Evolutionary conservation across 148 eudicot genomes (phyloP), one percentile per base, ranked within the genome.

Genomic region (Tetragonia tetragonoides): DNA sequence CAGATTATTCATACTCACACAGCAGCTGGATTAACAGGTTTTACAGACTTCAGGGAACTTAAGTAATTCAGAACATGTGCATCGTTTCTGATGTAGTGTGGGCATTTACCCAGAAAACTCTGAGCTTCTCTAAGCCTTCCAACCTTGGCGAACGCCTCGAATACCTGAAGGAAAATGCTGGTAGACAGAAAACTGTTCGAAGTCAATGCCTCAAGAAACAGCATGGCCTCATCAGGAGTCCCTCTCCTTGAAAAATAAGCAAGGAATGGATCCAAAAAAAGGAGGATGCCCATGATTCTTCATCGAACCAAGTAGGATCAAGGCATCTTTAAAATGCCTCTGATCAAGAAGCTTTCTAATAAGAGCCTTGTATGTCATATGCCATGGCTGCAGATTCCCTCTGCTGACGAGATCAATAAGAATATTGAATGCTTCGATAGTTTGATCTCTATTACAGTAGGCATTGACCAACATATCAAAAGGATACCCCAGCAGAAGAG

Each of bases 241-340:
- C 95, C 95, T 9, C 53, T 86, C 81, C 82, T 89, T 38, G 90
- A 76, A 56, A 94, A 80, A 57, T 80, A 90, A 46, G 79, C 70
- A 5, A 94, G 73, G 39, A 92, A 89, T 4, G 97, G 92, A 67
- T 88, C 88, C 77, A 90, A 53, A 51, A 51, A 81, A 88, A 49
- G 98, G 97, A 49, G 98, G 97, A 76, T 85, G 89, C 0, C 93
- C 98, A 24, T 90, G 85, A 72, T 18, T 80, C 88, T 89, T 94
- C 98, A 94, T 94, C 82, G 87, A 63, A 49, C 64, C 81, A 72
- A 94, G 83, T 24, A 92, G 86, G 42, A 75, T 75, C 65, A 88
- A 80, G 56, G 97, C 95, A 61, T 92, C 91, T 38, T 84, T 39
- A 47, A 92, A 89, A 23, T 83, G 73, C 20, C 87, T 81, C 41